phyloP scores from a whole-genome alignment of 1,284 basidiomycete species.

The Heliocybe sulcata region DNA sequence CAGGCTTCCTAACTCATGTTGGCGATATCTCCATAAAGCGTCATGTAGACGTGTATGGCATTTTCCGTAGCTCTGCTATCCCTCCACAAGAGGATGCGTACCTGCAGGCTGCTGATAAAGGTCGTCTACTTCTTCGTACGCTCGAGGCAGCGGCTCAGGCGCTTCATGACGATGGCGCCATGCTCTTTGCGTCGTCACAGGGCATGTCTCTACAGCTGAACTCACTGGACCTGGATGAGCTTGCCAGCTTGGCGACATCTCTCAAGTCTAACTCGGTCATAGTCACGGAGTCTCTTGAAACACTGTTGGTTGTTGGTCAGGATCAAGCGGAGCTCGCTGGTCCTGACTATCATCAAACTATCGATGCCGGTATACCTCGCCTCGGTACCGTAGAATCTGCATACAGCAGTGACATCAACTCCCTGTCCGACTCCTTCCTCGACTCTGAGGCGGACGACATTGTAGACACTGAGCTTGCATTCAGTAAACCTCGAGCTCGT shows the following conservation, averaged over 20 bases:
- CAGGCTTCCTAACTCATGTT: slow-evolving; percentile 47
- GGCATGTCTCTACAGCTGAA: slow-evolving; percentile 26
- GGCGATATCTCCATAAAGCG: slow-evolving; percentile 69
- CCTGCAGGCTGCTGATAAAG: slow-evolving; percentile 54
- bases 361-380: slow-evolving; percentile 67
- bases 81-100: slow-evolving; percentile 41
- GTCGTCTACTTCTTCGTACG: slow-evolving; percentile 56
- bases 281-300: slow-evolving; percentile 54
- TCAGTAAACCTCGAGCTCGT: slow-evolving; percentile 24
- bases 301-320: slow-evolving; percentile 53
- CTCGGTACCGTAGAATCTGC: slow-evolving; percentile 49
- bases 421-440: slow-evolving; percentile 15
- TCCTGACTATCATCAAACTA: slow-evolving; percentile 63
- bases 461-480: slow-evolving; percentile 54
- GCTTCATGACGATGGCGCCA: slow-evolving; percentile 60
- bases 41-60: slow-evolving; percentile 72
- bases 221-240: slow-evolving; percentile 28
- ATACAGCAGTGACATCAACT: slow-evolving; percentile 21
- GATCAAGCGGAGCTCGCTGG: slow-evolving; percentile 62
- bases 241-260: slow-evolving; percentile 41
- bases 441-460: slow-evolving; percentile 43
- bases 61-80: slow-evolving; percentile 38
- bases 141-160: slow-evolving; percentile 64
- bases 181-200: slow-evolving; percentile 51
- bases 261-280: slow-evolving; percentile 46